Percentiles rank a stretch among this genome's conserved stretches.
Conservation (phyloP, 352 stramenopile species). For the Phytophthora sp. region DNA sequence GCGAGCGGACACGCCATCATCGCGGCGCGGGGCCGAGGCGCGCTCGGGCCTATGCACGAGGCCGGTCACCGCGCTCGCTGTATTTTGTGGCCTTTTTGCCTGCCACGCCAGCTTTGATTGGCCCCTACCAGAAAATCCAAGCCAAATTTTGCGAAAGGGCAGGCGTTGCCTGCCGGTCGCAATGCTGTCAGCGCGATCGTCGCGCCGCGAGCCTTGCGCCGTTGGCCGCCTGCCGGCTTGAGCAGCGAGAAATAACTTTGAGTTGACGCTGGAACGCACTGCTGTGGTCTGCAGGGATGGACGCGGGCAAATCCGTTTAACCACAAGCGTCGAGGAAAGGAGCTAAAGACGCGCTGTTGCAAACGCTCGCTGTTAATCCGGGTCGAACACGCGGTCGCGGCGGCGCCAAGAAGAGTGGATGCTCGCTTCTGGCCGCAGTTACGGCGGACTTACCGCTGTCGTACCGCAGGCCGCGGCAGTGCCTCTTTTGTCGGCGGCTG, state of each 20-base stretch:
- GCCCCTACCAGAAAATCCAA: constrained; percentile 23
- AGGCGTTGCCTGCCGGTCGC: too few species aligned
- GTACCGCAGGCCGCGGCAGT: too few species aligned
- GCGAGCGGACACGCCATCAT: constrained; percentile 15
- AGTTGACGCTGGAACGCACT: not conserved
- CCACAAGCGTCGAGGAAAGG: not conserved
- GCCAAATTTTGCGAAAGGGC: constrained; percentile 14
- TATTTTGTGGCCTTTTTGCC: not conserved
- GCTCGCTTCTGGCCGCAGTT: constrained; percentile 1
- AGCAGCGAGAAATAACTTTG: constrained; percentile 6
- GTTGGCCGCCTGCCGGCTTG: constrained; percentile 1
- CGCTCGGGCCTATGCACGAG: not conserved
- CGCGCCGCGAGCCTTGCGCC: not conserved
- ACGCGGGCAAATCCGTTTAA: not conserved
- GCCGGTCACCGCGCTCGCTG: not conserved
- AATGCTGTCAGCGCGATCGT: too few species aligned
- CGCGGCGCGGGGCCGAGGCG: not conserved
- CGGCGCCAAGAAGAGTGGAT: too few species aligned
- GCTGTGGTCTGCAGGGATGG: too few species aligned
- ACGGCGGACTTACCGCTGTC: not conserved
- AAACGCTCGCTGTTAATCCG: too few species aligned
- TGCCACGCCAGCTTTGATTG: constrained; percentile 13
- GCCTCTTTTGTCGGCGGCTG: constrained; percentile 6
- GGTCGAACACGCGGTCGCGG: constrained; percentile 1
- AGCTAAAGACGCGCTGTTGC: not conserved